A percentile compares a stretch with the other conserved stretches of the same genome.
Evolutionary conservation across 148 eudicot species (phyloP).

Genomic region (Amaranthus hypochondriacus): DNA sequence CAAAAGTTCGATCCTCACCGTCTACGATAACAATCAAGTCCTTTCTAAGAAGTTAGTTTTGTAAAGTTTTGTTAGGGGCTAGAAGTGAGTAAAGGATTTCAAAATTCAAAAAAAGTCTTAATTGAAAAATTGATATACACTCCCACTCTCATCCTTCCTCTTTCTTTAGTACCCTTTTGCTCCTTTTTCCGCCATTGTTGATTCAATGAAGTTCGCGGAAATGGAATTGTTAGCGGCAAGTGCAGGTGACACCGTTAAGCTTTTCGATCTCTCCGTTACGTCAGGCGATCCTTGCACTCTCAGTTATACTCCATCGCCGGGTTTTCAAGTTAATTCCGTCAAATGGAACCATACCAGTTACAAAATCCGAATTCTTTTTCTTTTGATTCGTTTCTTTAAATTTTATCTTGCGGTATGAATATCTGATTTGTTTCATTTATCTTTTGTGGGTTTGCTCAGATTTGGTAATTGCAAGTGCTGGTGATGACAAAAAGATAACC

Average conservation of each 20-base stretch:
- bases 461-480: slow-evolving; percentile 98
- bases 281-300: slow-evolving; percentile 79
- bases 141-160: no score
- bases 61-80: no score
- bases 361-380: neutral
- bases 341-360: slow-evolving; percentile 98
- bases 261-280: slow-evolving; percentile 70
- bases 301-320: slow-evolving; percentile 67
- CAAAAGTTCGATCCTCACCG: no score
- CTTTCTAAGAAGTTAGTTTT: no score
- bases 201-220: neutral
- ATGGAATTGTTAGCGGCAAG: slow-evolving; percentile 67
- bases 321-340: slow-evolving; percentile 59
- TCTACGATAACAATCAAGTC: no score
- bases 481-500: slow-evolving; percentile 77
- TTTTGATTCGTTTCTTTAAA: neutral
- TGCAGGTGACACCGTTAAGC: slow-evolving; percentile 89
- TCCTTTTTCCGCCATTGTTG: no score
- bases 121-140: no score
- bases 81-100: no score
- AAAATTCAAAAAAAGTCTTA: no score
- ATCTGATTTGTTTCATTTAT: neutral
- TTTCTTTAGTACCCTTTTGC: no score
- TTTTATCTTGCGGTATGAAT: neutral
- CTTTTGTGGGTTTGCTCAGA: slow-evolving; percentile 32